phyloP scores from a whole-genome alignment of 2,329 filamentous ascomycete species.

The Trichoderma koningii region DNA sequence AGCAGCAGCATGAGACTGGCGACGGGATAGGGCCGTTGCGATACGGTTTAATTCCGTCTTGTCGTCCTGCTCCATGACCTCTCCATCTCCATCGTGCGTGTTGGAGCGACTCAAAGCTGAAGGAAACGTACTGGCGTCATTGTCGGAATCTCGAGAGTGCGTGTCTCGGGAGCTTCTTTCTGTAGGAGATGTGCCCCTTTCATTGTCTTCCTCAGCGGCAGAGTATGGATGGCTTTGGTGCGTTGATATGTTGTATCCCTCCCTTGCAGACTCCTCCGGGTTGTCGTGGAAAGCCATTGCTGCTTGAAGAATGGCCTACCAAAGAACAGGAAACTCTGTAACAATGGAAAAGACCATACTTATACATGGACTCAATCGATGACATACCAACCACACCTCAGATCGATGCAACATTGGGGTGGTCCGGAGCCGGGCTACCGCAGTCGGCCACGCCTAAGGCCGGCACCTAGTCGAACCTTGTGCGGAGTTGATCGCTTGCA shows the following conservation, averaged over 20 bases:
- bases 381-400: constrained; percentile 1
- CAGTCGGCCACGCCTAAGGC: constrained; percentile 1
- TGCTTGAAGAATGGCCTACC: background rate
- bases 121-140: constrained; percentile 12
- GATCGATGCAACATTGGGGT: background rate
- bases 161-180: background rate
- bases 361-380: constrained; percentile 10
- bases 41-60: constrained; percentile 44
- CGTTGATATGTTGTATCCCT: background rate
- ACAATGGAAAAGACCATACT: background rate
- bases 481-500: constrained; percentile 3
- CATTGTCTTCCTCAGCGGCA: background rate
- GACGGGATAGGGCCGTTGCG: constrained; percentile 44
- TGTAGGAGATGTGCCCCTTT: background rate
- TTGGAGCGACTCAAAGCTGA: constrained; percentile 20
- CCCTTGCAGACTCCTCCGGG: background rate
- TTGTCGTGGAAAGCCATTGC: constrained; percentile 10
- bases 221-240: background rate
- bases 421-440: constrained; percentile 8
- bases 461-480: constrained; percentile 19
- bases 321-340: background rate
- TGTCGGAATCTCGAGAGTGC: constrained; percentile 14
- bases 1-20: constrained; percentile 35
- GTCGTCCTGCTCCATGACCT: constrained; percentile 38
- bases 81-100: constrained; percentile 24